Conservation (phyloP, 2,329 filamentous ascomycete species). For the Talaromyces sp. region DNA sequence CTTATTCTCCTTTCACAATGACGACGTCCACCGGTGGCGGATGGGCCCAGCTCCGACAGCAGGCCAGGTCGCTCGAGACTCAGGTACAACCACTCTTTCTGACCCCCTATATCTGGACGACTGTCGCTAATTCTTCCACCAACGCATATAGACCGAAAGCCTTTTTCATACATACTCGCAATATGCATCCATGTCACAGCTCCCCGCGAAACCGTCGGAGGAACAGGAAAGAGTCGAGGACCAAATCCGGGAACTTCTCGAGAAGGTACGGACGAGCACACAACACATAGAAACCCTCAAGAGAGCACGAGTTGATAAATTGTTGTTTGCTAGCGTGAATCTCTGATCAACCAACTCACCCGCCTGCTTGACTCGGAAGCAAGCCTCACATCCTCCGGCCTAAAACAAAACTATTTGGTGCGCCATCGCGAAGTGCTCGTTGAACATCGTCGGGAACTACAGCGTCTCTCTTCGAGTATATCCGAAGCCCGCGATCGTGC, state of each 20-base stretch:
- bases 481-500: constrained; percentile 74
- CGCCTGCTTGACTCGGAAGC: constrained; percentile 92
- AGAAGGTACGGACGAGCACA: constrained; percentile 54
- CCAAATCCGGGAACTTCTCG: constrained; percentile 76
- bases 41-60: constrained; percentile 92
- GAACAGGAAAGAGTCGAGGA: constrained; percentile 75
- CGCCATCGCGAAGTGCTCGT: constrained; percentile 85
- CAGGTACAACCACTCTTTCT: constrained; percentile 56
- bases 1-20: constrained; percentile 34
- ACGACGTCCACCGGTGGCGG: constrained; percentile 55
- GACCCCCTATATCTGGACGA: neutral
- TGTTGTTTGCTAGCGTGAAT: constrained; percentile 62
- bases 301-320: constrained; percentile 1
- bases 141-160: constrained; percentile 66
- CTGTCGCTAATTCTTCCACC: constrained; percentile 9
- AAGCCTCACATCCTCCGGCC: constrained; percentile 74
- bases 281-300: neutral
- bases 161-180: constrained; percentile 72
- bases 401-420: constrained; percentile 95
- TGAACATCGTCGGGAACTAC: constrained; percentile 78
- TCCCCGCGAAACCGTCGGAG: constrained; percentile 75
- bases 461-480: constrained; percentile 67
- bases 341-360: constrained; percentile 71
- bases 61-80: constrained; percentile 79
- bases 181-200: constrained; percentile 72